These are phyloP conservation scores for Calonectria hongkongensis DNA, from an alignment of 2,329 filamentous ascomycete genomes.

Conservation along the genomic window DNA sequence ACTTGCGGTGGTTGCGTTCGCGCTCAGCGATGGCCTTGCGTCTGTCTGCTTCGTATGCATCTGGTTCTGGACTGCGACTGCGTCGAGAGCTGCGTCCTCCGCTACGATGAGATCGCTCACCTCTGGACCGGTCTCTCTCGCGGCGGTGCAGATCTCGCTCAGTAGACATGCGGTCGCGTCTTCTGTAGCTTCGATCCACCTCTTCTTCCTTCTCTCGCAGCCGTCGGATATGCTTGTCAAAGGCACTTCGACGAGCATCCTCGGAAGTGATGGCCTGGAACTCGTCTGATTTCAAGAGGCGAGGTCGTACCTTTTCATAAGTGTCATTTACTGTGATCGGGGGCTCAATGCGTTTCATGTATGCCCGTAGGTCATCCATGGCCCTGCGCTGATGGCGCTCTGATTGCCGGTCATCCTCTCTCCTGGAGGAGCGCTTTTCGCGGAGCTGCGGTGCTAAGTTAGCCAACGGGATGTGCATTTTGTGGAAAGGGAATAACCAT, in stretches of 20 bases:
- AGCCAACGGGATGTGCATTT: neutral
- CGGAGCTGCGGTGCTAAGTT: conserved; percentile 74
- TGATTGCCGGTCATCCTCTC: conserved; percentile 88
- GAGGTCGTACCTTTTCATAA: conserved; percentile 90
- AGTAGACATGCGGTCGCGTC: conserved; percentile 72
- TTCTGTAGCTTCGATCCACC: conserved; percentile 77
- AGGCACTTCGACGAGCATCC: conserved; percentile 86
- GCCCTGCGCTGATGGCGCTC: conserved; percentile 91
- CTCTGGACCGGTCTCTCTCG: conserved; percentile 74
- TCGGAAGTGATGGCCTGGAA: conserved; percentile 89
- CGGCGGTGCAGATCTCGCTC: conserved; percentile 76
- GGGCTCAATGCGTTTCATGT: conserved; percentile 93
- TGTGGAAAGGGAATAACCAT: conserved; percentile 59
- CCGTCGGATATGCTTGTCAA: conserved; percentile 93
- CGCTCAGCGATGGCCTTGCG: conserved; percentile 95
- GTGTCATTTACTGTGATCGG: conserved; percentile 85
- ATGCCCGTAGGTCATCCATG: conserved; percentile 87
- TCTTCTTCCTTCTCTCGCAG: conserved; percentile 95
- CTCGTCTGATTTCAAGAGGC: conserved; percentile 87
- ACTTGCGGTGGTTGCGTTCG: conserved; percentile 93
- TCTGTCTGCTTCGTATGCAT: conserved; percentile 96
- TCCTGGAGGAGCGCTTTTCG: conserved; percentile 87
- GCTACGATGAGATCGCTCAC: conserved; percentile 78
- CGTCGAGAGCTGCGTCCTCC: conserved; percentile 75
- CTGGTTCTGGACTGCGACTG: conserved; percentile 92